Conservation (phyloP, 2,329 filamentous ascomycete genomes). For the Diplodia intermedia region DNA sequence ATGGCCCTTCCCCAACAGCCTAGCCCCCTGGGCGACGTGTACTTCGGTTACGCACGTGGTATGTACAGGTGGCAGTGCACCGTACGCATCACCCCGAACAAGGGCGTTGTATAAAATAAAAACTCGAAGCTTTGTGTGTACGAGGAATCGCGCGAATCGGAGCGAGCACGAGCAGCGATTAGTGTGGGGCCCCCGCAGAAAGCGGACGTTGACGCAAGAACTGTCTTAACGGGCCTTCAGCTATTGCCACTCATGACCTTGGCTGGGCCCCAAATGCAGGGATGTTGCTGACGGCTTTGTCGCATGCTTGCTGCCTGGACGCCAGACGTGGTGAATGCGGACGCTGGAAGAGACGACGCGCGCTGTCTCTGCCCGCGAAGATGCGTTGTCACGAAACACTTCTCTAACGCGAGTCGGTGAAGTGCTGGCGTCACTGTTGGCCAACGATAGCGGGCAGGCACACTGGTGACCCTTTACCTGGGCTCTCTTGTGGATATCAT, state of each 20-base stretch:
- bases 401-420: not conserved
- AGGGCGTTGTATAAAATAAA: not conserved
- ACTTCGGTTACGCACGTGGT: not conserved
- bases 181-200: not conserved
- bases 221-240: not conserved
- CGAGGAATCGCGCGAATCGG: not conserved
- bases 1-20: not conserved
- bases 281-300: not conserved
- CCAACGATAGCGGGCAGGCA: not conserved
- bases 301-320: not conserved
- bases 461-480: not conserved
- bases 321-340: not conserved
- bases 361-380: too few species aligned
- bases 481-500: not conserved
- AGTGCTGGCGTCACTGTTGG: not conserved
- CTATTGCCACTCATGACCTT: not conserved
- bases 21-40: not conserved
- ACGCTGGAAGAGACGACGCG: not conserved
- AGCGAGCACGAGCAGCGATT: not conserved
- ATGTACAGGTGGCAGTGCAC: too few species aligned
- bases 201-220: conserved; percentile 9
- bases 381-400: not conserved
- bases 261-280: not conserved
- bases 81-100: too few species aligned
- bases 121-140: not conserved